Evolutionary conservation across 1,284 basidiomycete species (phyloP).

Genomic region (Wallemia mellicola): DNA sequence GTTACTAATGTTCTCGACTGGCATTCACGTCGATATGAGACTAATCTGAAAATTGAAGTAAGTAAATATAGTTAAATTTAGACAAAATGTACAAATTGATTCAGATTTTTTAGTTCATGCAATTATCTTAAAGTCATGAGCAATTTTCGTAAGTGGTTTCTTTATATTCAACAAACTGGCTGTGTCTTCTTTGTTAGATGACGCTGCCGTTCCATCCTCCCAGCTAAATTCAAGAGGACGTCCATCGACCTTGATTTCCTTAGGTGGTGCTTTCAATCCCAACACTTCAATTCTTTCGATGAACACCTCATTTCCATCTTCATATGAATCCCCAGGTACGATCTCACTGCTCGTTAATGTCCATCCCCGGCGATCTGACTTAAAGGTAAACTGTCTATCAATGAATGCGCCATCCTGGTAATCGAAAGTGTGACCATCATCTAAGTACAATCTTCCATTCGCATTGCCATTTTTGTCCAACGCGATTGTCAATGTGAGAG

Average conservation of each 20-base stretch:
- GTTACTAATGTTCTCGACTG: too few relatives aligned
- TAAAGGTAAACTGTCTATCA: constrained; percentile 44
- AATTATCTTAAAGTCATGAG: background rate
- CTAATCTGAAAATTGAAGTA: too few relatives aligned
- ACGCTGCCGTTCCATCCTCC: constrained; percentile 25
- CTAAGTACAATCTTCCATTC: constrained; percentile 64
- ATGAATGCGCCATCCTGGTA: constrained; percentile 51
- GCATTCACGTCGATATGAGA: too few relatives aligned
- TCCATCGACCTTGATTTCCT: constrained; percentile 24
- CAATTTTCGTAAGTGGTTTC: constrained; percentile 24
- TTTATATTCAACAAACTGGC: constrained; percentile 40
- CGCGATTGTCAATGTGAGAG: constrained; percentile 69
- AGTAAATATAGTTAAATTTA: too few relatives aligned
- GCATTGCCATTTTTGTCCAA: constrained; percentile 35
- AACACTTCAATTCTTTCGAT: constrained; percentile 53
- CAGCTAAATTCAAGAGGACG: constrained; percentile 23
- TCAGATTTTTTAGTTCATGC: background rate
- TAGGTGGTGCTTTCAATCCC: constrained; percentile 34
- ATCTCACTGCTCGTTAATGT: constrained; percentile 24
- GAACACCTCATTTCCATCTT: constrained; percentile 24
- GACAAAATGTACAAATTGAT: background rate
- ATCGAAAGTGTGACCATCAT: constrained; percentile 66
- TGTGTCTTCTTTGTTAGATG: constrained; percentile 22
- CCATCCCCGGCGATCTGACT: constrained; percentile 16
- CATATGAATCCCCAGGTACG: constrained; percentile 24